Conservation (phyloP, 305 asterid species). For the Solanum hybrid region DNA sequence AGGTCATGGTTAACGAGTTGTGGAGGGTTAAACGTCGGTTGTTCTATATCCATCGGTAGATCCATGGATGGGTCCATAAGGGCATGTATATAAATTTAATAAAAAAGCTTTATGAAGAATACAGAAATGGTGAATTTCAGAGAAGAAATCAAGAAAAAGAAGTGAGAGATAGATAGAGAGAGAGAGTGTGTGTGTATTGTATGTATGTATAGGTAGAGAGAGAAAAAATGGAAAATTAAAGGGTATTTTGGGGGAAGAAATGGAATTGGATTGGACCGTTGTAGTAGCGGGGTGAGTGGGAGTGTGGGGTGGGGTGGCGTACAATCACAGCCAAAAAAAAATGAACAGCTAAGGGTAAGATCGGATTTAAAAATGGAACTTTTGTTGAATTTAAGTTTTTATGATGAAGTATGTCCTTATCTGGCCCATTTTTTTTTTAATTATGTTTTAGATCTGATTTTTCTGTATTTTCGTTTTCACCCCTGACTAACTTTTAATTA, state of each 20-base stretch:
- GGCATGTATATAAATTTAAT: not conserved
- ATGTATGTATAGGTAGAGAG: not conserved
- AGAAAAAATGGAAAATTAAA: not conserved
- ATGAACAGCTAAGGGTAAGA: not conserved
- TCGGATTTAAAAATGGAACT: not conserved
- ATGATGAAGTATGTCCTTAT: not conserved
- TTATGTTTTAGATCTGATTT: not conserved
- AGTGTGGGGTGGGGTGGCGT: not conserved
- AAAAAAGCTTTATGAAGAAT: not conserved
- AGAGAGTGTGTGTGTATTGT: not conserved
- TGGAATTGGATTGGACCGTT: constrained; percentile 3
- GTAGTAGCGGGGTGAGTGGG: not conserved
- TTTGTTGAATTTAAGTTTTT: not conserved
- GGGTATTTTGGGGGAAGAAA: not conserved
- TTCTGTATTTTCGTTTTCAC: constrained; percentile 2
- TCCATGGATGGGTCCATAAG: constrained; percentile 8
- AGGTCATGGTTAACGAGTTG: not conserved
- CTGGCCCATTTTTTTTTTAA: not conserved
- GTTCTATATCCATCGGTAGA: not conserved
- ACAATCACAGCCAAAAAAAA: not conserved
- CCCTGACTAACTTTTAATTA: not conserved
- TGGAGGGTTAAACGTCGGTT: not conserved
- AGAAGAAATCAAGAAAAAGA: not conserved
- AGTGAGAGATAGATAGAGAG: not conserved
- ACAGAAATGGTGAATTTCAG: constrained; percentile 1